Evolutionary conservation across 768 basidiomycete species (phyloP).

Genomic region (Mycena indigotica): DNA sequence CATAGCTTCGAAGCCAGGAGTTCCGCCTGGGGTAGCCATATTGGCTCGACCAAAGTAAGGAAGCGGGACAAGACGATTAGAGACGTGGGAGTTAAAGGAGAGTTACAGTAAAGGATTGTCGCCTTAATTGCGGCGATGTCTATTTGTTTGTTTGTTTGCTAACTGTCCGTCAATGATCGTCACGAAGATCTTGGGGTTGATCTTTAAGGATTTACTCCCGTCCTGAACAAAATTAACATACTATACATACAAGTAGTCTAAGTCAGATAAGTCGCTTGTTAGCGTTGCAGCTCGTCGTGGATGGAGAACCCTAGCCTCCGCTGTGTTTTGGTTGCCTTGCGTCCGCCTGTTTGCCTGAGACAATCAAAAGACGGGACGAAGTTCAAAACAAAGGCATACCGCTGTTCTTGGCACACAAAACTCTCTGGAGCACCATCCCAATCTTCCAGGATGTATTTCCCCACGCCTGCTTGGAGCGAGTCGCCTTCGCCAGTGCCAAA

Average conservation of each 20-base stretch:
- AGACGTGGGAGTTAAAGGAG: neutral
- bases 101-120: neutral
- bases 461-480: slow-evolving; percentile 45
- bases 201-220: no score
- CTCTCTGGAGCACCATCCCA: slow-evolving; percentile 97
- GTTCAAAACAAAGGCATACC: slow-evolving; percentile 43
- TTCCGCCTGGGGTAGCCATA: neutral
- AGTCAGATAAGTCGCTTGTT: slow-evolving; percentile 3
- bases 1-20: slow-evolving; percentile 8
- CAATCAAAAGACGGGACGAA: slow-evolving; percentile 5
- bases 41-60: neutral
- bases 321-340: slow-evolving; percentile 87
- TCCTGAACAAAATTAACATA: no score
- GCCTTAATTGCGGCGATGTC: no score
- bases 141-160: no score
- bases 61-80: neutral
- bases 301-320: slow-evolving; percentile 82
- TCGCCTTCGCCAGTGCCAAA: slow-evolving; percentile 80
- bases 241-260: slow-evolving; percentile 9
- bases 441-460: slow-evolving; percentile 87
- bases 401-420: slow-evolving; percentile 97
- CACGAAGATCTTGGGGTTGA: no score
- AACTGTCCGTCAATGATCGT: no score
- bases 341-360: slow-evolving; percentile 79
- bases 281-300: slow-evolving; percentile 61